Evolutionary conservation across 2,329 filamentous ascomycete genomes (phyloP).

Genomic region (Cercospora citrullina): DNA sequence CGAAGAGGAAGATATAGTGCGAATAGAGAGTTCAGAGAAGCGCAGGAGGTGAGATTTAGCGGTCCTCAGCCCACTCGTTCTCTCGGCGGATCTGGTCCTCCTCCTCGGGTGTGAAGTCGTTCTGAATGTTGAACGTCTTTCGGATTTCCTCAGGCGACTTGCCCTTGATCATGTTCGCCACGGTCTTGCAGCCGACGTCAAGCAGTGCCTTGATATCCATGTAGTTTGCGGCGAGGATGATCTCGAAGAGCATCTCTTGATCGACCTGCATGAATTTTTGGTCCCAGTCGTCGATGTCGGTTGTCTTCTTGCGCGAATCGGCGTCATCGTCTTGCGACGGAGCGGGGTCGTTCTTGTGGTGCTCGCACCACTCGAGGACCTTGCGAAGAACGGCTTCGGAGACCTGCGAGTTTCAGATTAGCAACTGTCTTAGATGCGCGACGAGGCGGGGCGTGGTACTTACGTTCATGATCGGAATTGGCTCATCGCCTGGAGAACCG

Average conservation of each 20-base stretch:
- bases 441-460: conserved; percentile 26
- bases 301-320: conserved; percentile 95
- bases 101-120: conserved; percentile 98
- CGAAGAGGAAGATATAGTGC: neutral
- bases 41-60: conserved; percentile 27
- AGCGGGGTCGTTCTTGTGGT: conserved; percentile 88
- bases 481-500: conserved; percentile 62
- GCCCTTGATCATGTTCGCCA: conserved; percentile 99
- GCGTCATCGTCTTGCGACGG: conserved; percentile 82
- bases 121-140: conserved; percentile 99
- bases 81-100: conserved; percentile 80
- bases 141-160: conserved; percentile 99
- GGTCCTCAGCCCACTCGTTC: conserved; percentile 53
- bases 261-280: conserved; percentile 99
- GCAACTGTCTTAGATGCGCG: conserved; percentile 16
- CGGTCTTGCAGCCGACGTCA: conserved; percentile 98
- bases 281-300: conserved; percentile 99
- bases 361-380: conserved; percentile 96
- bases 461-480: conserved; percentile 83
- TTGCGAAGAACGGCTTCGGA: conserved; percentile 93
- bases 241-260: conserved; percentile 99
- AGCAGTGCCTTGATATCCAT: conserved; percentile 98
- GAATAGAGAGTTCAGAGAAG: neutral
- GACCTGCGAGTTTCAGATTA: conserved; percentile 53
- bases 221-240: conserved; percentile 97